Evolutionary conservation across 176 grass and related monocot genomes (phyloP), one percentile per base, ranked within the genome.

Genomic region (Bothriochloa decipiens): DNA sequence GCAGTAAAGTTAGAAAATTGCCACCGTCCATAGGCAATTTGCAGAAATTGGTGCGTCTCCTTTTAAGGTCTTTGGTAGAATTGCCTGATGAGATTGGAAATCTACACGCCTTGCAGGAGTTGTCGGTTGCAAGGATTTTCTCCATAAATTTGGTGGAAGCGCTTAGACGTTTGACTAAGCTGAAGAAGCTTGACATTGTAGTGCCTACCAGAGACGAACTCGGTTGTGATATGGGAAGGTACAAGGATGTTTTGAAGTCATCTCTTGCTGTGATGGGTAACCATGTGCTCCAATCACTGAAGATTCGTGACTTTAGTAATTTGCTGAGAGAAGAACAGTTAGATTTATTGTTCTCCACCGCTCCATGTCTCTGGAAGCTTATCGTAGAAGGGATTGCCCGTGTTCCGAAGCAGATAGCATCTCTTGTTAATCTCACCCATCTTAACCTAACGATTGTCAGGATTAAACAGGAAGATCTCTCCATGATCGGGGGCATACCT

Each of bases 71-170:
- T 20, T 3, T 73, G 11, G 13, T 20, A 75, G 16, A 22, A 11
- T 33, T 75, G 15, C 26, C 46, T 0, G 8, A 75, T 53, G 27
- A 53, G 16, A 29, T 35, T 11, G 46, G 46, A 40, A 27, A 53
- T 22, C 45, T 75, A 12, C 72, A 5, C 33, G 27, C 72, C 16
- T 53, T 75, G 49, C 46, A 75, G 27, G 72, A 32, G 47, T 8
- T 75, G 26, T 33, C 27, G 2, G 0, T 0, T 20, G 16, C 0
- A 69, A 0, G 4, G 15, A 1, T 6, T 53, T 16, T 1, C 13
- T 74, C 42, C 70, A 29, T 4, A 17, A 49, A 17, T 0, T 49
- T 74, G 8, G 6, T 29, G 23, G 42, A 74, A 41, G 3, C 1
- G 23, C 42, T 74, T 11, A 11, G 66, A 11, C 6, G 70, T 41